phyloP scores from a whole-genome alignment of 176 grass and related monocot genomes.

The Cenchrus purpureus region DNA sequence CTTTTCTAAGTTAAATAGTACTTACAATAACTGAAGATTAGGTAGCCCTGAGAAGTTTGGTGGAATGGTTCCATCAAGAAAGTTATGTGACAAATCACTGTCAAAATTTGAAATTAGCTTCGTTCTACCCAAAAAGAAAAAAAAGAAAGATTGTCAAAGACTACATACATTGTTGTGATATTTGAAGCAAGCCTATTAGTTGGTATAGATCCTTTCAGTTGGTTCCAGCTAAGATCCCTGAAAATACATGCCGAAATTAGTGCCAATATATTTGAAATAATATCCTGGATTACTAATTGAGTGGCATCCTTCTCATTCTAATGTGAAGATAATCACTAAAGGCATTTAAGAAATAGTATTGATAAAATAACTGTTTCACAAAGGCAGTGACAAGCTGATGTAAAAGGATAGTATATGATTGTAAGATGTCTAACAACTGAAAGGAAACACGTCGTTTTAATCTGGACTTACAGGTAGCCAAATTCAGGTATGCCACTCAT shows the following conservation, averaged over 20 bases:
- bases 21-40: constrained; percentile 90
- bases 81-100: constrained; percentile 84
- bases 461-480: constrained; percentile 76
- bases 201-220: constrained; percentile 77
- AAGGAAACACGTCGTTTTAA: constrained; percentile 22
- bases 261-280: constrained; percentile 9
- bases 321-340: background rate
- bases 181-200: constrained; percentile 64
- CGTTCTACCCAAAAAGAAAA: constrained; percentile 16
- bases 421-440: constrained; percentile 14
- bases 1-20: constrained; percentile 3
- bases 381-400: background rate
- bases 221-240: constrained; percentile 99
- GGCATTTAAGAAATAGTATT: background rate
- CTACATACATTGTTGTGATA: constrained; percentile 86
- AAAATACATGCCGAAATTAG: constrained; percentile 50
- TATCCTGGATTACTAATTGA: background rate
- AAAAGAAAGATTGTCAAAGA: constrained; percentile 5
- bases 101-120: background rate
- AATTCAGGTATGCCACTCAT: constrained; percentile 67
- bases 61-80: constrained; percentile 74
- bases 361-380: constrained; percentile 20
- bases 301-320: background rate
- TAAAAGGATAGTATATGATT: constrained; percentile 34
- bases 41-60: constrained; percentile 72